Evolutionary conservation across 1,284 basidiomycete species (phyloP).

Genomic region (Pisolithus thermaeus): DNA sequence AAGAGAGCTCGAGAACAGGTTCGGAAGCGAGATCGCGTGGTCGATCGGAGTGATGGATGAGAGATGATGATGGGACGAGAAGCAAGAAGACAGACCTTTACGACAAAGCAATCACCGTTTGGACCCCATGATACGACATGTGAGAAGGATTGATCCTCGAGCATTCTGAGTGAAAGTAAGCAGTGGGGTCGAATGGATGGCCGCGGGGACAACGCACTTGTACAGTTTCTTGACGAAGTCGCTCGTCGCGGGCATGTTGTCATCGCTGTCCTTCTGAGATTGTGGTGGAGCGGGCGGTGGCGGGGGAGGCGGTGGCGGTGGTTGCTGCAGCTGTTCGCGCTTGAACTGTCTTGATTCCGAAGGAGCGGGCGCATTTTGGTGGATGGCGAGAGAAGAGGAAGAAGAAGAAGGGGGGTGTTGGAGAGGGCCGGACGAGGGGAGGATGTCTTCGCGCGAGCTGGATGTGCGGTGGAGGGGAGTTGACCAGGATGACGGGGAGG

Average conservation of each 20-base stretch:
- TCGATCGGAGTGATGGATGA: not conserved
- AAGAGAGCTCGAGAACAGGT: not conserved
- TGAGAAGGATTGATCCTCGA: conserved; percentile 73
- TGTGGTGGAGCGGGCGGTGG: conserved; percentile 11
- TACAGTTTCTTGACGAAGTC: conserved; percentile 96
- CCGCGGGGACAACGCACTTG: conserved; percentile 50
- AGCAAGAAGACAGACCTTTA: conserved; percentile 51
- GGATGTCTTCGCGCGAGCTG: conserved; percentile 33
- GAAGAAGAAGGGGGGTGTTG: too few relatives aligned
- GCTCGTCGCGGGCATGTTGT: conserved; percentile 67
- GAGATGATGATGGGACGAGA: conserved; percentile 4
- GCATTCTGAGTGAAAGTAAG: conserved; percentile 56
- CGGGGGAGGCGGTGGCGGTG: conserved; percentile 15
- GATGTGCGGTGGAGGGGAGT: conserved; percentile 30
- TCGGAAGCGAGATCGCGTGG: not conserved
- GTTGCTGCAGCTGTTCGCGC: conserved; percentile 21
- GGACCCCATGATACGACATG: conserved; percentile 85
- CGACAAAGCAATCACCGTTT: conserved; percentile 86
- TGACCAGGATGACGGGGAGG: conserved; percentile 14
- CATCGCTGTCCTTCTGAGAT: conserved; percentile 34
- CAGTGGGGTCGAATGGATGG: not conserved
- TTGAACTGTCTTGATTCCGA: conserved; percentile 24
- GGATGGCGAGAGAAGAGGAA: not conserved
- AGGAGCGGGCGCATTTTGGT: conserved; percentile 13
- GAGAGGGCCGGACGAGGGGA: conserved; percentile 5